Percentiles rank a stretch among this genome's conserved stretches.
Evolutionary conservation across 139 green algal species (phyloP).

Genomic region (Raphidocelis subcapitata): DNA sequence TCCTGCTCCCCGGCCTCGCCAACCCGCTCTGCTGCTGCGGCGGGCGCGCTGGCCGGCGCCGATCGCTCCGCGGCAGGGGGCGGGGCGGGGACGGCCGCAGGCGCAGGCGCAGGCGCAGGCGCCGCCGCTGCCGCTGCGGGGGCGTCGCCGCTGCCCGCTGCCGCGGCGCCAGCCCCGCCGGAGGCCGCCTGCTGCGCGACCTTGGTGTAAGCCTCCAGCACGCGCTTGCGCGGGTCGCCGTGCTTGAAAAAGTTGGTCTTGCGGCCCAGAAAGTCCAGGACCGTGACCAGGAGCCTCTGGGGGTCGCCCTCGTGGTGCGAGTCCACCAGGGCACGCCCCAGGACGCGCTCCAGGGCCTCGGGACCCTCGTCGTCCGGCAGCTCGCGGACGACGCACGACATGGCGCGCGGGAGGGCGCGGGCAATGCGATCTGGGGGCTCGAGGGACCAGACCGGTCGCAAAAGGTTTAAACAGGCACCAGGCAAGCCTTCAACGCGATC

Average conservation of each 20-base stretch:
- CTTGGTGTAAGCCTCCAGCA: slow-evolving; percentile 41
- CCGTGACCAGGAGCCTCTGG: slow-evolving; percentile 39
- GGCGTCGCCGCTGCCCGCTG: too few relatives aligned
- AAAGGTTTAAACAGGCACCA: background rate
- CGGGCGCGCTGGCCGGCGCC: too few relatives aligned
- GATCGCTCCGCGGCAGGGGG: too few relatives aligned
- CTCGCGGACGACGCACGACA: slow-evolving; percentile 47
- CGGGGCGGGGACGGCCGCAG: too few relatives aligned
- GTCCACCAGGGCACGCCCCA: slow-evolving; percentile 9
- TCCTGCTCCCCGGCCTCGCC: slow-evolving; percentile 1
- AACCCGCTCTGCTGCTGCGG: background rate
- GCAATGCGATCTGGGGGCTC: too few relatives aligned
- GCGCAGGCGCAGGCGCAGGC: background rate
- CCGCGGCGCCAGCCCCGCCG: too few relatives aligned
- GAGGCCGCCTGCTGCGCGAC: too few relatives aligned
- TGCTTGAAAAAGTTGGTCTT: slow-evolving; percentile 67
- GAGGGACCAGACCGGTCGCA: too few relatives aligned
- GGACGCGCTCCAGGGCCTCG: background rate
- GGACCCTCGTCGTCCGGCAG: slow-evolving; percentile 38
- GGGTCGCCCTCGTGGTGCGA: slow-evolving; percentile 35
- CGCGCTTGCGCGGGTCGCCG: slow-evolving; percentile 36
- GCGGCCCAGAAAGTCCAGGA: slow-evolving; percentile 59
- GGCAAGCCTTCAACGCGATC: too few relatives aligned
- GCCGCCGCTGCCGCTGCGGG: background rate
- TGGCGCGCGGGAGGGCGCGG: too few relatives aligned